phyloP scores from a whole-genome alignment of 768 basidiomycete genomes.

The Clathrus columnatus region DNA sequence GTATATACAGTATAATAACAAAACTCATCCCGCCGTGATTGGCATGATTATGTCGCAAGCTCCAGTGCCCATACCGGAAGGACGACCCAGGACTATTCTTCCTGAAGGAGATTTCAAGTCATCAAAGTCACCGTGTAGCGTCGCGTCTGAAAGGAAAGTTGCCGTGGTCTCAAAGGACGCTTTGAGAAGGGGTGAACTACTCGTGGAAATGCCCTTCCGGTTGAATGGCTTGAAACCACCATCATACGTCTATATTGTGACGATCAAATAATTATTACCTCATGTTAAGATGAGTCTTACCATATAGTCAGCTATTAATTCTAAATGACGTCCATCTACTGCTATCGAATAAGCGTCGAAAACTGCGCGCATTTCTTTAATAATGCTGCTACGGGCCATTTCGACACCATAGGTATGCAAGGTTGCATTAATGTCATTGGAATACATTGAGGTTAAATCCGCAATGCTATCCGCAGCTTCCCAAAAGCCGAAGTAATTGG shows the following conservation, averaged over 20 bases:
- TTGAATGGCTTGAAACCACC: constrained; percentile 99
- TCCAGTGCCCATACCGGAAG: constrained; percentile 88
- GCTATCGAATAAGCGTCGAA: constrained; percentile 95
- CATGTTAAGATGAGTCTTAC: constrained; percentile 37
- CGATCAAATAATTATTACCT: neutral
- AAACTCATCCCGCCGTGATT: constrained; percentile 13
- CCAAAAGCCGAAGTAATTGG: constrained; percentile 90
- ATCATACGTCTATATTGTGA: constrained; percentile 71
- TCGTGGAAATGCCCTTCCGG: constrained; percentile 85
- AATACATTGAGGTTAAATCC: constrained; percentile 74
- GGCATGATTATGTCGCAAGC: constrained; percentile 81
- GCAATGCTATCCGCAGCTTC: constrained; percentile 42
- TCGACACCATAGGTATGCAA: constrained; percentile 93
- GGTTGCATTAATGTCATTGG: constrained; percentile 92
- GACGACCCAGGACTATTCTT: constrained; percentile 83
- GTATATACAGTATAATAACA: constrained; percentile 1
- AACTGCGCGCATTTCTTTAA: constrained; percentile 84
- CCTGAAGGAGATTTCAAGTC: constrained; percentile 85
- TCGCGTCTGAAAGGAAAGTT: constrained; percentile 88
- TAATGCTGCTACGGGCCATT: constrained; percentile 85
- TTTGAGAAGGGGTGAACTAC: constrained; percentile 92
- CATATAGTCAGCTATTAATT: constrained; percentile 99
- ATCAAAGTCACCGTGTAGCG: constrained; percentile 92
- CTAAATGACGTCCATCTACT: constrained; percentile 88
- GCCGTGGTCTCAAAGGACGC: constrained; percentile 97